Conservation (phyloP, 768 basidiomycete genomes). For the Boletus tomentosulus region DNA sequence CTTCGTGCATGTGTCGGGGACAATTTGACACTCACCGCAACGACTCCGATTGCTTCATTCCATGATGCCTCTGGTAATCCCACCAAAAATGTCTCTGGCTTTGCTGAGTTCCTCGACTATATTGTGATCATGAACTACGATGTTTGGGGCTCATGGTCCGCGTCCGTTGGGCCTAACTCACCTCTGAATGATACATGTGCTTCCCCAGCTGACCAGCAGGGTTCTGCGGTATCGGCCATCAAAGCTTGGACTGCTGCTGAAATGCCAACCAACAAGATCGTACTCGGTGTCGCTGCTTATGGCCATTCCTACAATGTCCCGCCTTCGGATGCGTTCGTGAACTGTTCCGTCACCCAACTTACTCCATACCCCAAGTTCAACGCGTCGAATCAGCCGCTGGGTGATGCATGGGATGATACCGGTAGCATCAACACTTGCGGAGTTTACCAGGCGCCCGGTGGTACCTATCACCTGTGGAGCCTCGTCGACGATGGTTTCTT, state of each 20-base stretch:
- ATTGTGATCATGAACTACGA: conserved; percentile 68
- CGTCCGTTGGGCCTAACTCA: conserved; percentile 71
- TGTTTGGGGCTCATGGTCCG: conserved; percentile 47
- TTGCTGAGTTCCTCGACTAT: conserved; percentile 66
- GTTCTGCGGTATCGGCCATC: conserved; percentile 75
- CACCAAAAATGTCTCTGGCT: conserved; percentile 63
- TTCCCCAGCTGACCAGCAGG: conserved; percentile 49
- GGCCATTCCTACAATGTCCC: conserved; percentile 66
- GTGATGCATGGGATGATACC: conserved; percentile 53
- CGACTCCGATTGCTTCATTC: conserved; percentile 67
- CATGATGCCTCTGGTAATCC: conserved; percentile 54
- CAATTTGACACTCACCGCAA: conserved; percentile 63
- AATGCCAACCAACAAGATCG: conserved; percentile 63
- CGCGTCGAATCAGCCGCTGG: conserved; percentile 39
- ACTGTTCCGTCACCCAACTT: conserved; percentile 34
- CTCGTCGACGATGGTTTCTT: conserved; percentile 56
- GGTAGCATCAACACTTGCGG: conserved; percentile 56
- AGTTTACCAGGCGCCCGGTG: conserved; percentile 40
- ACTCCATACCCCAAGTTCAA: conserved; percentile 50
- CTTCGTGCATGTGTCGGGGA: conserved; percentile 52
- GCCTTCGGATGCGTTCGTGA: conserved; percentile 33
- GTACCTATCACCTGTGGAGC: conserved; percentile 58
- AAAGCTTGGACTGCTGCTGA: conserved; percentile 71
- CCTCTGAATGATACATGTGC: conserved; percentile 78
- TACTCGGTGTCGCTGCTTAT: conserved; percentile 79